phyloP scores from a whole-genome alignment of 495 filamentous ascomycete genomes.

The Tuber magnatum region DNA sequence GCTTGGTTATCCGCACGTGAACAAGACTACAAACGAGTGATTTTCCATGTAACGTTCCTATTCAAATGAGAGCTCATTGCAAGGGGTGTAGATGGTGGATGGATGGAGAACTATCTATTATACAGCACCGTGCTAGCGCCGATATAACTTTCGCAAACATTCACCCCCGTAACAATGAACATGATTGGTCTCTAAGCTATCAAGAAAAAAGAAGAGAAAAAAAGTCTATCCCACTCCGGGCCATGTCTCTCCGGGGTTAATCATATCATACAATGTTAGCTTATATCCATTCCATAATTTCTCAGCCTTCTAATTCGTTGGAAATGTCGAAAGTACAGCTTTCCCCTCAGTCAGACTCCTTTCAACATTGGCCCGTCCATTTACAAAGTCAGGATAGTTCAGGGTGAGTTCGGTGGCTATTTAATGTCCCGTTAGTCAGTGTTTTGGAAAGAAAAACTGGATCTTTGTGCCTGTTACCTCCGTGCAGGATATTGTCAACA shows the following conservation, averaged over 20 bases:
- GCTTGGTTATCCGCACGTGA: neutral
- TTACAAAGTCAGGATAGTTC: constrained; percentile 99
- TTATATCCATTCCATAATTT: constrained; percentile 14
- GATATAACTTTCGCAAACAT: neutral
- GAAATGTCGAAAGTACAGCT: constrained; percentile 13
- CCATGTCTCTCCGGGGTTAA: neutral
- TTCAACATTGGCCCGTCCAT: constrained; percentile 79
- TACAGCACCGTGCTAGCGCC: neutral
- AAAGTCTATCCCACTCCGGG: neutral
- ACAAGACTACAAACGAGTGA: neutral
- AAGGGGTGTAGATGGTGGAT: neutral
- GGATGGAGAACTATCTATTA: neutral
- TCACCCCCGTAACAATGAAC: neutral
- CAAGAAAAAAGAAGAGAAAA: no score
- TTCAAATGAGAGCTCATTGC: neutral
- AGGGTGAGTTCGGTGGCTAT: constrained; percentile 82
- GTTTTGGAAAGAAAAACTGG: neutral
- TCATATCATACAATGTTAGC: neutral
- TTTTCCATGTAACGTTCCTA: neutral
- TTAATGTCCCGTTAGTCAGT: neutral
- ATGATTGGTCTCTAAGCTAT: neutral
- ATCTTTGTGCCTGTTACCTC: constrained; percentile 38
- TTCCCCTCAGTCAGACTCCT: constrained; percentile 69
- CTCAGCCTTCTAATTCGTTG: constrained; percentile 1
- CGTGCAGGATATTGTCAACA: constrained; percentile 89